Evolutionary conservation across 371 early-diverging fungal species (phyloP).

Genomic region (Mucor indicus): DNA sequence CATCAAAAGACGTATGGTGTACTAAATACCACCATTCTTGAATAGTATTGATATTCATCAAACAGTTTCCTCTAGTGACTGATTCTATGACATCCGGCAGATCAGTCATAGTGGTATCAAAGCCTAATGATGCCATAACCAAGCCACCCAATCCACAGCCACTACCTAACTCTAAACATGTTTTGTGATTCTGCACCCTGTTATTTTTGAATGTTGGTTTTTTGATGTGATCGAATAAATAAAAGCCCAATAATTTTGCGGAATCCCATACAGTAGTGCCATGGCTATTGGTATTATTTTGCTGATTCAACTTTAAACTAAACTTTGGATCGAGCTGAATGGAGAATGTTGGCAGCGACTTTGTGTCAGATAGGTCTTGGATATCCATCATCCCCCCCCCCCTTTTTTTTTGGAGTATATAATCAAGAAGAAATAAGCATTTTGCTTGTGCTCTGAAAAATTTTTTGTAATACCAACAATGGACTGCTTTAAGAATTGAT

Average conservation of each 20-base stretch:
- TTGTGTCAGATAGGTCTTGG: constrained; percentile 16
- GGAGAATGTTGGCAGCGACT: constrained; percentile 24
- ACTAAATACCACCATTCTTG: constrained; percentile 30
- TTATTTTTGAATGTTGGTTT: constrained; percentile 13
- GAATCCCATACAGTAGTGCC: constrained; percentile 45
- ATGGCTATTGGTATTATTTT: constrained; percentile 35
- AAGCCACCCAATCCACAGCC: constrained; percentile 39
- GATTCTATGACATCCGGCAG: constrained; percentile 26
- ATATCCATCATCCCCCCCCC: too few species aligned
- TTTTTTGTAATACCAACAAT: too few species aligned
- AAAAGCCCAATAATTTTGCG: constrained; percentile 28
- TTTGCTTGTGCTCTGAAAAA: too few species aligned
- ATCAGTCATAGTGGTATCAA: constrained; percentile 32
- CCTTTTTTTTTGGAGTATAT: too few species aligned
- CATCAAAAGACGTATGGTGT: constrained; percentile 7
- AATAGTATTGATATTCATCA: constrained; percentile 14
- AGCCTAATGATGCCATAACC: constrained; percentile 33
- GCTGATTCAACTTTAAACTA: constrained; percentile 21
- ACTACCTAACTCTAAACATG: constrained; percentile 38
- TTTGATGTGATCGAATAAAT: constrained; percentile 28
- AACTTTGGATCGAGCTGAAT: constrained; percentile 19
- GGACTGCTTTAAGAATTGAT: too few species aligned
- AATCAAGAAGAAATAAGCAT: too few species aligned
- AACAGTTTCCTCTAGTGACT: constrained; percentile 19
- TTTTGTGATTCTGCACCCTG: constrained; percentile 13